Conservation (phyloP, 1,284 basidiomycete genomes). For the Austroboletus niveus region DNA sequence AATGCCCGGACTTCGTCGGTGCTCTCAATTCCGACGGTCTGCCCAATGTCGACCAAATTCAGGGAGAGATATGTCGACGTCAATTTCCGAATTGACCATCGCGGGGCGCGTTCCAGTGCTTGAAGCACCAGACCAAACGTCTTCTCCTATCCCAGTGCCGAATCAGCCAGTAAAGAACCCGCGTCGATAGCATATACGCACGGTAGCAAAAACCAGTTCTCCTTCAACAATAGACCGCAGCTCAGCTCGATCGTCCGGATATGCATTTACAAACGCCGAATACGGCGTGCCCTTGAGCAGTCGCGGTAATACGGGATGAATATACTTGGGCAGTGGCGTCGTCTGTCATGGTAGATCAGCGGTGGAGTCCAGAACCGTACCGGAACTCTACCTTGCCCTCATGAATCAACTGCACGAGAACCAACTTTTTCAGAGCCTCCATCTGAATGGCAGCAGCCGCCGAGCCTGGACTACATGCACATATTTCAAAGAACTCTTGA, state of each 20-base stretch:
- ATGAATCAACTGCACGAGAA: constrained; percentile 71
- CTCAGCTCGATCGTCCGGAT: constrained; percentile 48
- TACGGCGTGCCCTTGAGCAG: constrained; percentile 66
- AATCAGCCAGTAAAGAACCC: constrained; percentile 9
- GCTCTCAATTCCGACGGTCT: constrained; percentile 53
- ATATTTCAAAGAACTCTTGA: constrained; percentile 74
- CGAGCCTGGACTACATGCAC: constrained; percentile 67
- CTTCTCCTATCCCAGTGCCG: constrained; percentile 51
- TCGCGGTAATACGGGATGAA: constrained; percentile 51
- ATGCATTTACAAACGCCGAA: constrained; percentile 56
- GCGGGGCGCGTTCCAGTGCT: constrained; percentile 62
- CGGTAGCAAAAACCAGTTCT: constrained; percentile 52
- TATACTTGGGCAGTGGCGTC: constrained; percentile 65
- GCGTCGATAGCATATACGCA: constrained; percentile 28
- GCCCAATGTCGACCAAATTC: constrained; percentile 65
- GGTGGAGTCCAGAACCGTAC: not conserved
- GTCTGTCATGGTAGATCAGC: constrained; percentile 38
- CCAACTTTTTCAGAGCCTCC: constrained; percentile 82
- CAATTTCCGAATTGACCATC: constrained; percentile 74
- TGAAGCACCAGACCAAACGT: constrained; percentile 68
- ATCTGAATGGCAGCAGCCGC: constrained; percentile 71
- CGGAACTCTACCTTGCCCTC: constrained; percentile 56
- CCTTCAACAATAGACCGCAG: constrained; percentile 49
- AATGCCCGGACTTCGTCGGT: constrained; percentile 56
- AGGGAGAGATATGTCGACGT: constrained; percentile 78